phyloP scores from a whole-genome alignment of 345 rosid genomes.

The Lepidium africanum region DNA sequence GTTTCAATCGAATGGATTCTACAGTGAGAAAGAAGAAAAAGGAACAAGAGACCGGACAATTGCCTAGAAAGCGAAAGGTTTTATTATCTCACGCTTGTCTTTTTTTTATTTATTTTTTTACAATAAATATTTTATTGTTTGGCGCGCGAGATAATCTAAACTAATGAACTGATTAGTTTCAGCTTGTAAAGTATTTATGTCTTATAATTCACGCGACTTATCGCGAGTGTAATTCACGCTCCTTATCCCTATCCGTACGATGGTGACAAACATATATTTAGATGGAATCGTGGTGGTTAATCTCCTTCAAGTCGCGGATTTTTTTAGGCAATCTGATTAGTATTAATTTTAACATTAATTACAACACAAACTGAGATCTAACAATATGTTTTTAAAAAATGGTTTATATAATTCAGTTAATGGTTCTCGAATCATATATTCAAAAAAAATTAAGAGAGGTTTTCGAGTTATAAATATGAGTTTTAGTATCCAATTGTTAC shows the following conservation, averaged over 20 bases:
- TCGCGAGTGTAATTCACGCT: background rate
- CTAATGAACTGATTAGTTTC: background rate
- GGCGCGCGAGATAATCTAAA: background rate
- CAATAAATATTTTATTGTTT: background rate
- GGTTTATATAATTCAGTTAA: too few relatives aligned
- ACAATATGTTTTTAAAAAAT: too few relatives aligned
- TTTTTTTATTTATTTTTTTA: background rate
- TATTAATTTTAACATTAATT: background rate
- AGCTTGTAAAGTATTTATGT: background rate
- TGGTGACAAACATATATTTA: background rate
- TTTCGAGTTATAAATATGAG: too few relatives aligned
- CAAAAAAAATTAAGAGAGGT: too few relatives aligned
- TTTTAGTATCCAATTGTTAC: too few relatives aligned
- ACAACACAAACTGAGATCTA: background rate
- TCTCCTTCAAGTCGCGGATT: background rate
- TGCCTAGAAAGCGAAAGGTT: constrained; percentile 35
- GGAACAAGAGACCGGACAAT: constrained; percentile 24
- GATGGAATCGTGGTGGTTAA: constrained; percentile 1
- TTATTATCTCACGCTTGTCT: constrained; percentile 47
- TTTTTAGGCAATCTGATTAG: background rate
- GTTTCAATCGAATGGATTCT: background rate
- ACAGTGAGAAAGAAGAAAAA: constrained; percentile 3
- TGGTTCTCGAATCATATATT: too few relatives aligned
- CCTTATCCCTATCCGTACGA: constrained; percentile 8
- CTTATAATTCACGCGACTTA: background rate